Evolutionary conservation across 805 yeast genomes (phyloP), one percentile per base, ranked within the genome.

Genomic region (Diddensiella santjacobensis): DNA sequence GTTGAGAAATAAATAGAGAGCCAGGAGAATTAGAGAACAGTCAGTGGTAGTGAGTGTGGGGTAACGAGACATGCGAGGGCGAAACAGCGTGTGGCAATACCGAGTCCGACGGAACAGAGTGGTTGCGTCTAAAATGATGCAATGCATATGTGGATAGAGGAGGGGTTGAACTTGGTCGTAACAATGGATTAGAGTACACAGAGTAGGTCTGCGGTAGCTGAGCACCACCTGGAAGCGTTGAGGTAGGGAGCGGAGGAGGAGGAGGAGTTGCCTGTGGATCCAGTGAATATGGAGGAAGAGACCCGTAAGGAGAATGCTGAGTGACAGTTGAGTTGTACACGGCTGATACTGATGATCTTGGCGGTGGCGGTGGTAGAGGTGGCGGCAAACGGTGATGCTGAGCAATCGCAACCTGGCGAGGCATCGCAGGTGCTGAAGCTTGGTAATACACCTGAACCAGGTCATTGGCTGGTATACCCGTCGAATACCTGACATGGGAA

Each of bases 81-180:
- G 31, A 26, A 13, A 26, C 13, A 8, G 13, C 13, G 8, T 26
- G 31, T 8, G 31, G 31, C 13, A 26, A 26, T 8, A 26, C 31
- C 13, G n/a, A n/a, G n/a, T 40, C 43, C 10, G 33, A 23, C 5
- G 43, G 43, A n/a, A 40, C 29, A 11, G 30, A 19, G 15, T 40
- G 31, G n/a, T 22, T 40, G 10, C 43, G 30, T 13, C 26, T 22
- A 11, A 26, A 19, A 11, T 4, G n/a, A 17, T 40, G 43, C 43
- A 40, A 10, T 23, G 43, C n/a, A 11, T 22, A 33, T 11, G 38
- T 20, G 43, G 33, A 23, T 6, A 47, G 20, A 3, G 53, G 53
- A 4, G 53, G 53, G 5, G 53, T 50, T 4, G 50, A 45, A 2
- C 47, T 50, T 10, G 53, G 53, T 18, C 53, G 44, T 26, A 50